Conservation (phyloP, 139 green algal genomes). For the Volvox africanus region DNA sequence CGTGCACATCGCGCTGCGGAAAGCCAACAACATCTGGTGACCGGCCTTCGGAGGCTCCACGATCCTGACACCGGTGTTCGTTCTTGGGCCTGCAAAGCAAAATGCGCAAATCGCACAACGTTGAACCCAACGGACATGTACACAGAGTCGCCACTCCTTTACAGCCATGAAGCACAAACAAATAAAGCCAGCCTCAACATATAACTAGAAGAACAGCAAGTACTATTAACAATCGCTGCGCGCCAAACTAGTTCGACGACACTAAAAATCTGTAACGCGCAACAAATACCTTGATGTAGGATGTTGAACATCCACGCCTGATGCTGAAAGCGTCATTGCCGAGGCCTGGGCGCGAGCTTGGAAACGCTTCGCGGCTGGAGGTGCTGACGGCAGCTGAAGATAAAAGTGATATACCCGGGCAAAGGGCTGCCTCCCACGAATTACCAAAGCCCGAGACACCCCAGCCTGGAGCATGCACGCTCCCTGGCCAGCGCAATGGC, state of each 20-base stretch:
- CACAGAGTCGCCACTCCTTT: too few species aligned
- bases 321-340: background rate
- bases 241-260: background rate
- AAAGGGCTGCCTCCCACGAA: background rate
- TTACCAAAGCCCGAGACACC: constrained; percentile 10
- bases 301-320: background rate
- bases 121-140: background rate
- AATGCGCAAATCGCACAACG: background rate
- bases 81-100: background rate
- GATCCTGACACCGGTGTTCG: constrained; percentile 15
- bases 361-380: background rate
- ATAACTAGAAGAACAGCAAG: background rate
- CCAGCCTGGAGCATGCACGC: constrained; percentile 6
- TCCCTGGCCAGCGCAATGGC: background rate
- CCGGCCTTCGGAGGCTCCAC: background rate
- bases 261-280: background rate
- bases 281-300: background rate
- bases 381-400: constrained; percentile 18
- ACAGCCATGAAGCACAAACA: too few species aligned
- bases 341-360: background rate
- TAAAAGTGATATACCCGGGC: background rate
- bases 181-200: too few species aligned
- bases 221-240: background rate
- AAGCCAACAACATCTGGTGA: background rate
- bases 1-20: background rate